phyloP scores from a whole-genome alignment of 208 protist species.

The Angomonas ambiguus region DNA sequence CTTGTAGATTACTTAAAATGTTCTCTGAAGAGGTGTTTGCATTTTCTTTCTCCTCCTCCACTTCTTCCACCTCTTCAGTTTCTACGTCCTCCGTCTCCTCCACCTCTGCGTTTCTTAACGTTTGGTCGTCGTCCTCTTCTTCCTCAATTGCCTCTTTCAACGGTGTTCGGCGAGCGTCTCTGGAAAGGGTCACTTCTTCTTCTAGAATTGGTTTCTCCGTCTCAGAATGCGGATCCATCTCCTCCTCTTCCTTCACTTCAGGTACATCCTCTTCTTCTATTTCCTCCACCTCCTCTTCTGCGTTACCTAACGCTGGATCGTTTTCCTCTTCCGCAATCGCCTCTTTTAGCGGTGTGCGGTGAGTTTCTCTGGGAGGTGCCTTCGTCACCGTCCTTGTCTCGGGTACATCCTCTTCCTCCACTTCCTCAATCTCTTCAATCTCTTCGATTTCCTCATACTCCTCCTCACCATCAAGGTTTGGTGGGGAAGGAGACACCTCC shows the following conservation, averaged over 20 bases:
- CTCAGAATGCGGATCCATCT: constrained; percentile 15
- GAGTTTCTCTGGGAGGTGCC: not conserved
- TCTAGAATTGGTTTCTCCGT: constrained; percentile 3
- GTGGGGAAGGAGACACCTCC: not conserved
- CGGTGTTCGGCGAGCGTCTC: not conserved
- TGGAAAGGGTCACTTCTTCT: not conserved
- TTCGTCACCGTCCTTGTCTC: constrained; percentile 15
- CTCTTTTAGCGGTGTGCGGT: too few relatives aligned
- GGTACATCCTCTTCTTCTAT: constrained; percentile 26
- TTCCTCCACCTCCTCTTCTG: constrained; percentile 19
- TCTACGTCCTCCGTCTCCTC: constrained; percentile 17
- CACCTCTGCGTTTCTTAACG: constrained; percentile 12
- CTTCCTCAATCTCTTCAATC: constrained; percentile 19
- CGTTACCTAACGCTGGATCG: constrained; percentile 4
- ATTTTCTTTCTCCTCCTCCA: constrained; percentile 19
- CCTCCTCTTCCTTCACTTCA: constrained; percentile 16
- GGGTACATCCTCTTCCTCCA: constrained; percentile 24
- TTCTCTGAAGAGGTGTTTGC: too few relatives aligned
- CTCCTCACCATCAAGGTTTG: constrained; percentile 2
- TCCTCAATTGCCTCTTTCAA: not conserved
- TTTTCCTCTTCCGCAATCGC: constrained; percentile 9
- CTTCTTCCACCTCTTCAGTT: constrained; percentile 12
- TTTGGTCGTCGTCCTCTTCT: constrained; percentile 8
- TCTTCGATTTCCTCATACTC: not conserved
- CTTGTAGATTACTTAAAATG: too few relatives aligned